These are phyloP conservation scores for Barnettozyma botsteinii DNA, from an alignment of 805 yeast species.

Conservation along the genomic window DNA sequence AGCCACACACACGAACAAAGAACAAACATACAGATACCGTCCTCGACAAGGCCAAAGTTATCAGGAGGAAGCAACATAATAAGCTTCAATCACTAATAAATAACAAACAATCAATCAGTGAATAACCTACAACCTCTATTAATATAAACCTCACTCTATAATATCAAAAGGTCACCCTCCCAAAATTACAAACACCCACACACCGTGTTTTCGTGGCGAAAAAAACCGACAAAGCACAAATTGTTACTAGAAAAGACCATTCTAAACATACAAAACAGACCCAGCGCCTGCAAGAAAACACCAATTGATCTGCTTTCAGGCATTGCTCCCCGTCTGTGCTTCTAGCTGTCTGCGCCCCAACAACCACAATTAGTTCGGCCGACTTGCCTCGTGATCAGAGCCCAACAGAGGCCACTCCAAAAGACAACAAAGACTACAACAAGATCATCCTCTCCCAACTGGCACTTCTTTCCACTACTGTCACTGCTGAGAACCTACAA, in stretches of 20 bases:
- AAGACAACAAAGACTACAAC: slow-evolving; percentile 5
- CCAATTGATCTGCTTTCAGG: slow-evolving; percentile 3
- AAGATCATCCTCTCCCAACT: slow-evolving; percentile 47
- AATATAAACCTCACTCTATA: too few relatives aligned
- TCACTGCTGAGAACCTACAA: slow-evolving; percentile 36
- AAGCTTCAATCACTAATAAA: too few relatives aligned
- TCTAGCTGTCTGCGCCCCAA: background rate
- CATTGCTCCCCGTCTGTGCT: slow-evolving; percentile 1
- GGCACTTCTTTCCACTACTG: slow-evolving; percentile 42
- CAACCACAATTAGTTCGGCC: slow-evolving; percentile 9
- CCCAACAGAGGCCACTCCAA: slow-evolving; percentile 11
- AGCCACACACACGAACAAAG: background rate
- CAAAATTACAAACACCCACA: background rate
- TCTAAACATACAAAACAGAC: background rate
- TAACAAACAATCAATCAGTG: too few relatives aligned
- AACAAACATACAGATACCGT: slow-evolving; percentile 47
- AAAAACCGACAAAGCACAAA: slow-evolving; percentile 1
- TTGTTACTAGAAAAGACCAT: too few relatives aligned
- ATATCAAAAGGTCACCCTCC: too few relatives aligned
- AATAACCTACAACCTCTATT: too few relatives aligned
- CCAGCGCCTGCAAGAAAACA: background rate
- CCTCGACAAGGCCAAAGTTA: slow-evolving; percentile 86
- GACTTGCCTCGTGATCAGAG: slow-evolving; percentile 3
- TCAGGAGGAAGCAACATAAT: slow-evolving; percentile 72
- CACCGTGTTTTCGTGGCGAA: background rate